Evolutionary conservation across 2,329 filamentous ascomycete genomes (phyloP).

Genomic region (Hypoxylon sp.): DNA sequence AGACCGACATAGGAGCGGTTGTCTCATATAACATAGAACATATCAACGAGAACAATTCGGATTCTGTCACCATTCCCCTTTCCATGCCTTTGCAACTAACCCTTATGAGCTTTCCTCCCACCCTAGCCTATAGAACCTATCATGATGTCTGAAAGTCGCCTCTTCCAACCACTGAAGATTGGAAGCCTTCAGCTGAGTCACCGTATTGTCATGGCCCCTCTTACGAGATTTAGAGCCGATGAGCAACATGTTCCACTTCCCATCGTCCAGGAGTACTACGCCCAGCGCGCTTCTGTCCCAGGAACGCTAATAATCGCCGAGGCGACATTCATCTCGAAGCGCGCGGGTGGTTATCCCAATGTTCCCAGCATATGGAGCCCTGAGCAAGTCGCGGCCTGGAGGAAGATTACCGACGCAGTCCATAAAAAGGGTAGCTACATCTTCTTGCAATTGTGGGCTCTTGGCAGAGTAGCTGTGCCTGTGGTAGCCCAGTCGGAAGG

Average conservation of each 20-base stretch:
- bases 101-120: no score
- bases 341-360: slow-evolving; percentile 62
- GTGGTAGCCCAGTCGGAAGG: slow-evolving; percentile 37
- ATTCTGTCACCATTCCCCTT: no score
- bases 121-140: no score
- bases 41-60: no score
- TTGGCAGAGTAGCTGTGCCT: slow-evolving; percentile 65
- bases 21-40: no score
- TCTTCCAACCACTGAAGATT: slow-evolving; percentile 49
- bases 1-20: no score
- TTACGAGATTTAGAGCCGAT: slow-evolving; percentile 67
- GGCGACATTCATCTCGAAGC: slow-evolving; percentile 65
- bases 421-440: slow-evolving; percentile 72
- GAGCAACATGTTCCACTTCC: slow-evolving; percentile 58
- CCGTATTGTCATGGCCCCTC: slow-evolving; percentile 60
- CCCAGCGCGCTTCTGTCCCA: slow-evolving; percentile 50
- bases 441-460: slow-evolving; percentile 71
- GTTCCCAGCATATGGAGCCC: slow-evolving; percentile 69
- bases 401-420: slow-evolving; percentile 69
- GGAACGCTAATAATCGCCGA: slow-evolving; percentile 68
- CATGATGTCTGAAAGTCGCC: slow-evolving; percentile 17
- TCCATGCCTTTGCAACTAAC: no score
- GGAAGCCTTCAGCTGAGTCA: slow-evolving; percentile 45
- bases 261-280: slow-evolving; percentile 54
- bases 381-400: slow-evolving; percentile 70